Conservation (phyloP, 2,329 filamentous ascomycete genomes). For the Sarocladium kiliense region DNA sequence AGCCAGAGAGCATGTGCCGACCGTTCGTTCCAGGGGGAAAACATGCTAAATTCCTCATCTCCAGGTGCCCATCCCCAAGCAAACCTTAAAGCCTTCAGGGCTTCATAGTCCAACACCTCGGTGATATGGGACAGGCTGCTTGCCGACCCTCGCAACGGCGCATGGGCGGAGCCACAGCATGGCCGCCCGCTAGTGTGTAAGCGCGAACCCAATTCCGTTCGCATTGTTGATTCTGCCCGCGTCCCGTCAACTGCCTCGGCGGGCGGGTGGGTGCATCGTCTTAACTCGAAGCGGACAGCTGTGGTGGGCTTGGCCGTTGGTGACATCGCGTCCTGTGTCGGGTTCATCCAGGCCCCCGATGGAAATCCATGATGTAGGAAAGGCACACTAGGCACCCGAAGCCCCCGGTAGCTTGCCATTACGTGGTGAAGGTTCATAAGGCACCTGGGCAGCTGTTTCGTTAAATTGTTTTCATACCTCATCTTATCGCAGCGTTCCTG, state of each 20-base stretch:
- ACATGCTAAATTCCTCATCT: too few species aligned
- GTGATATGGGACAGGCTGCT: too few species aligned
- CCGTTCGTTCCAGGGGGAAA: too few species aligned
- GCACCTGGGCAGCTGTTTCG: background rate
- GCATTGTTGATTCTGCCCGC: background rate
- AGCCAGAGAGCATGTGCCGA: too few species aligned
- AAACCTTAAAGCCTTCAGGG: too few species aligned
- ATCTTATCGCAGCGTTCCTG: background rate
- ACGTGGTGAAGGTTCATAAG: background rate
- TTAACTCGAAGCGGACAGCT: background rate
- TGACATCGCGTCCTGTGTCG: background rate
- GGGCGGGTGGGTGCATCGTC: background rate
- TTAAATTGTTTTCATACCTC: background rate
- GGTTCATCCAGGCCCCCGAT: background rate
- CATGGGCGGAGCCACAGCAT: too few species aligned
- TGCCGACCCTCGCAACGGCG: too few species aligned
- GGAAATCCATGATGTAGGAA: background rate
- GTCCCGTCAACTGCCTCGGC: background rate
- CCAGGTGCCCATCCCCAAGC: too few species aligned
- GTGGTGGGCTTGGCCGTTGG: too few species aligned
- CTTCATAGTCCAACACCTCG: too few species aligned
- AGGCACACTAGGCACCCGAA: background rate
- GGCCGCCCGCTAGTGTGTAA: background rate
- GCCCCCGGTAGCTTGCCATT: background rate
- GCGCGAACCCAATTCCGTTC: slow-evolving; percentile 1